Base-by-base conservation (phyloP, 768 basidiomycete genomes). In the Lyophyllum decastes region DNA sequence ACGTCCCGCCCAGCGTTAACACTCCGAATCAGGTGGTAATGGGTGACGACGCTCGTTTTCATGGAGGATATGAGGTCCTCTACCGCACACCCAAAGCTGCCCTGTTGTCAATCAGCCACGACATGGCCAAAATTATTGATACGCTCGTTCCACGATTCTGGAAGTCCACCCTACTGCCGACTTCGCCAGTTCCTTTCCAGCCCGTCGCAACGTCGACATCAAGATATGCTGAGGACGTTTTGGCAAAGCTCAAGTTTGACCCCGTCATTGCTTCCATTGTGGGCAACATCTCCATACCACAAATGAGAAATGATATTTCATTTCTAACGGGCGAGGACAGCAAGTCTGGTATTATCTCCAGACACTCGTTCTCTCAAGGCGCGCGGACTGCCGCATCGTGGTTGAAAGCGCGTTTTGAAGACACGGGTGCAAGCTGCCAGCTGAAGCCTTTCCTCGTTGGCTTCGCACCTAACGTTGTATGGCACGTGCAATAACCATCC, bases 401-500 rank as follows among this genome's bases (percentile, higher is more conserved):
- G 91, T 79, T 96, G 63, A 90, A 87, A 73, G 76, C 72, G 14
- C 78, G 78, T 51, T 84, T 95, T 51, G 90, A 95, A 73, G 78
- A 77, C 8, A 84, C 85, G 0, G 94, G 95, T 0, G 93, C 92
- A 1, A 72, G 72, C 2, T 96, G 94, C 71, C 78, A 81, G 57
- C 78, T 93, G 26, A 77, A 78, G 63, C 66, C 76, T 0, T 97
- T 94, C 81, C 70, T 87, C 25, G 9, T 43, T 14, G 92, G 90
- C 7, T 95, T 92, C 68, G 81, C 91, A 3, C 94, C 95, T 10
- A 94, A 96, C 66, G 88, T 96, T 45, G 80, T 96, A 56, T 96
- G 94, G 87, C 93, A 77, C 52, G 75, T 66, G 19, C 52, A 26
- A 55, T 27, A 5, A n/a, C 26, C 34, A 33, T 26, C 35, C 34